phyloP scores from a whole-genome alignment of 2,329 filamentous ascomycete species.

The Thielaviopsis euricoi region DNA sequence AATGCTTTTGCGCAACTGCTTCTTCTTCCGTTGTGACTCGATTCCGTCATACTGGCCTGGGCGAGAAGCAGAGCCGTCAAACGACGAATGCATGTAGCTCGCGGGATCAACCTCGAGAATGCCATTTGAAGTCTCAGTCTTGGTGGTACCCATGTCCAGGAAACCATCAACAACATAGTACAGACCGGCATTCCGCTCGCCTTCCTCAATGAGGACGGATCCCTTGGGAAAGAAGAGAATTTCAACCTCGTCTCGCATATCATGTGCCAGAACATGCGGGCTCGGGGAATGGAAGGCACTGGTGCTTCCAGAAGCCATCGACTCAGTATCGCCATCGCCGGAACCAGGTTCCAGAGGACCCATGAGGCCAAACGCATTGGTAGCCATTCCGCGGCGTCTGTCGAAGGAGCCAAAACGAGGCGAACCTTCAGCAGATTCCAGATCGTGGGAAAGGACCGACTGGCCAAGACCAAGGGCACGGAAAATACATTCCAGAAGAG shows the following conservation, averaged over 20 bases:
- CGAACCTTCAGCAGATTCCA: conserved; percentile 67
- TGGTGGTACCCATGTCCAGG: conserved; percentile 49
- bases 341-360: conserved; percentile 59
- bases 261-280: conserved; percentile 50
- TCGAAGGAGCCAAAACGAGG: conserved; percentile 45
- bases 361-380: conserved; percentile 78
- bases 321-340: conserved; percentile 72
- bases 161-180: conserved; percentile 99
- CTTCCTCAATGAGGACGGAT: conserved; percentile 87
- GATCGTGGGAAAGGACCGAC: conserved; percentile 47
- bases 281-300: conserved; percentile 45
- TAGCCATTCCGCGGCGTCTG: conserved; percentile 19
- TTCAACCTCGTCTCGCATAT: conserved; percentile 82
- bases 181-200: conserved; percentile 85
- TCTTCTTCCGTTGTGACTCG: conserved; percentile 29
- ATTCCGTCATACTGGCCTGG: conserved; percentile 4
- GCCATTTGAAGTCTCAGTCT: conserved; percentile 4
- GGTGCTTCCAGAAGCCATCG: conserved; percentile 54
- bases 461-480: conserved; percentile 75
- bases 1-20: conserved; percentile 46
- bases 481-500: conserved; percentile 88
- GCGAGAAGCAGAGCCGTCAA: neutral
- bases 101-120: conserved; percentile 12
- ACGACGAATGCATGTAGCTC: conserved; percentile 3
- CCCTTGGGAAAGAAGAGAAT: conserved; percentile 96